phyloP scores from a whole-genome alignment of 257 asterid genomes.

The Oldenlandia corymbosa region DNA sequence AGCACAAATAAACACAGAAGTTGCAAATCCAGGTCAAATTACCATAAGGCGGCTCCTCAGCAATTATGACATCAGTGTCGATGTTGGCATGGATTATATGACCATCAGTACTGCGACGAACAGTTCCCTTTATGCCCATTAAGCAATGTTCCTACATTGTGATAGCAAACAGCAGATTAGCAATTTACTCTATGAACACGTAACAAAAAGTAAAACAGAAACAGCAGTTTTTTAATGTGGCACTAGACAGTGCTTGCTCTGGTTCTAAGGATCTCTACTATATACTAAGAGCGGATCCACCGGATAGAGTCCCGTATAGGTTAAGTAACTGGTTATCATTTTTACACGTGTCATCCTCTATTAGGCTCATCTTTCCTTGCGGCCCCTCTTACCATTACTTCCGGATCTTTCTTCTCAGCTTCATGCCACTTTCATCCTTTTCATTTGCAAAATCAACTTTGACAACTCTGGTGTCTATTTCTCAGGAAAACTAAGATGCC shows the following conservation, averaged over 20 bases:
- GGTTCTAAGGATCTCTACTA: background rate
- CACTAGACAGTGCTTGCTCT: too few relatives aligned
- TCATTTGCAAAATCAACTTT: too few relatives aligned
- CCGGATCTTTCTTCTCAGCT: too few relatives aligned
- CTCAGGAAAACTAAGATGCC: too few relatives aligned
- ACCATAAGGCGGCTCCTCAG: conserved; percentile 99
- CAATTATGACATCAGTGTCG: conserved; percentile 97
- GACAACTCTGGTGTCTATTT: too few relatives aligned
- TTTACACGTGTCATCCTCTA: too few relatives aligned
- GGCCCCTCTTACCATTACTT: too few relatives aligned
- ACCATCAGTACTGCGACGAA: conserved; percentile 97
- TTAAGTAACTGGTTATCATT: too few relatives aligned
- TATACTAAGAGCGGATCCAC: too few relatives aligned
- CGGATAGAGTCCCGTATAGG: too few relatives aligned
- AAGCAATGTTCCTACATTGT: conserved; percentile 83
- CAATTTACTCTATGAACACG: conserved; percentile 14
- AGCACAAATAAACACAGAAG: background rate
- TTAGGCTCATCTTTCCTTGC: too few relatives aligned
- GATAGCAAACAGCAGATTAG: conserved; percentile 20
- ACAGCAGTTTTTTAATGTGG: background rate
- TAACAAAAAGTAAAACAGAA: conserved; percentile 7
- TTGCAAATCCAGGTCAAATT: conserved; percentile 5
- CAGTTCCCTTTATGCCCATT: conserved; percentile 98
- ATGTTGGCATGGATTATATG: conserved; percentile 99
- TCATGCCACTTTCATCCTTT: too few relatives aligned